A percentile compares a stretch with the other conserved stretches of the same genome.
These are phyloP conservation scores for Beauveria varroae DNA, from an alignment of 2,329 filamentous ascomycete species.

Conservation along the genomic window DNA sequence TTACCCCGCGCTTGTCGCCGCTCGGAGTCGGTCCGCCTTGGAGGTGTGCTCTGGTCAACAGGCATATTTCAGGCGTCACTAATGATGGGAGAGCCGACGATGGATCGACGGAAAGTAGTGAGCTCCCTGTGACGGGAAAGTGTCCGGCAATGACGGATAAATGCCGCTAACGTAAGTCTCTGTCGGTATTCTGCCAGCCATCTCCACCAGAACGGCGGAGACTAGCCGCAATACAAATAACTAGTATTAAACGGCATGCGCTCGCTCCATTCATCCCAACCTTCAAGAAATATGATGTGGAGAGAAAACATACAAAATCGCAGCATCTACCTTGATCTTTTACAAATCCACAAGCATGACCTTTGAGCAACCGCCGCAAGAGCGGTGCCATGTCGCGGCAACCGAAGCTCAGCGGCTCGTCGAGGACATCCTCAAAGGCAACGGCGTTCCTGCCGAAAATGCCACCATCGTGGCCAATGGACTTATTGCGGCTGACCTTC, in stretches of 20 bases:
- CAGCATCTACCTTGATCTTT: not conserved
- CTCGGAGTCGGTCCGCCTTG: conserved; percentile 14
- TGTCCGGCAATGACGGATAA: not conserved
- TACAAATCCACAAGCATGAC: conserved; percentile 8
- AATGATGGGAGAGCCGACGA: not conserved
- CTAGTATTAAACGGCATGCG: not conserved
- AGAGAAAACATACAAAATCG: too few species aligned
- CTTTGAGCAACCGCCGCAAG: conserved; percentile 12
- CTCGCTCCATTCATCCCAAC: not conserved
- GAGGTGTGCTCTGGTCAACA: not conserved
- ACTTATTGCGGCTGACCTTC: conserved; percentile 66
- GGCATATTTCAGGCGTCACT: not conserved
- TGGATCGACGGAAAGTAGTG: not conserved
- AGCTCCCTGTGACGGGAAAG: not conserved
- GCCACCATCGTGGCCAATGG: conserved; percentile 58
- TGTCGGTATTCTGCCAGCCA: too few species aligned
- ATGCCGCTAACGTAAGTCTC: not conserved
- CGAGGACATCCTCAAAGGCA: conserved; percentile 47
- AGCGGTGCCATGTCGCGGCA: conserved; percentile 27
- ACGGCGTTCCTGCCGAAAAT: conserved; percentile 51
- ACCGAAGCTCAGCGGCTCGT: conserved; percentile 40
- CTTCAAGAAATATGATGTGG: not conserved
- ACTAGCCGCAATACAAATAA: not conserved
- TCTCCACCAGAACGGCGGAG: conserved; percentile 4
- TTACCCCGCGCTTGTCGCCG: conserved; percentile 21